Evolutionary conservation across 2,329 filamentous ascomycete species (phyloP).

Genomic region (Rhinocladiella mackenziei): DNA sequence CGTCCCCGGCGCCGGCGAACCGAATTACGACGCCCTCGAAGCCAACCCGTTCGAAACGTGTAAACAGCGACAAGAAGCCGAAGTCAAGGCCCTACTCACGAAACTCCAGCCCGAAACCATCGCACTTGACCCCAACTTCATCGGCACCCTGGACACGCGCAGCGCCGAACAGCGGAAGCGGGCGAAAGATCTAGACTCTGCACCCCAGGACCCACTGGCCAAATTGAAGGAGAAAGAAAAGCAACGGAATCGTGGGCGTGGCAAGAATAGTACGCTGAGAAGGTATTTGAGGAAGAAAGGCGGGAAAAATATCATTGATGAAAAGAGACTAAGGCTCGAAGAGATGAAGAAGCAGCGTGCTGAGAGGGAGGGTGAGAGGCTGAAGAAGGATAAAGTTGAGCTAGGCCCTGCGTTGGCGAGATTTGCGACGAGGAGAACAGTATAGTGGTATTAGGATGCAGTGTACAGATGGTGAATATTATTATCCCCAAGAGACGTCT

Average conservation of each 20-base stretch:
- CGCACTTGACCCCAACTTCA: constrained; percentile 82
- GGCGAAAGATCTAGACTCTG: constrained; percentile 75
- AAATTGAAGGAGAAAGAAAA: constrained; percentile 46
- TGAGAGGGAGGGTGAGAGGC: constrained; percentile 63
- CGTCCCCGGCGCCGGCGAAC: constrained; percentile 89
- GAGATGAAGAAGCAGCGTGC: constrained; percentile 69
- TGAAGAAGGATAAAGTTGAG: constrained; percentile 65
- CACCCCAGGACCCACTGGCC: constrained; percentile 56
- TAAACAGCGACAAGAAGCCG: constrained; percentile 87
- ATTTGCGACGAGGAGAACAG: constrained; percentile 56
- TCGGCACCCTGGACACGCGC: constrained; percentile 80
- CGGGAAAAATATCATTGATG: constrained; percentile 90
- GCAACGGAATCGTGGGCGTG: constrained; percentile 65
- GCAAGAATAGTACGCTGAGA: constrained; percentile 82
- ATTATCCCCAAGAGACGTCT: no score
- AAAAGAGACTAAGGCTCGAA: constrained; percentile 82
- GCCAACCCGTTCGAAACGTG: constrained; percentile 90
- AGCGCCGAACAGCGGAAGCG: constrained; percentile 71
- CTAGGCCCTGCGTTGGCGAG: constrained; percentile 80
- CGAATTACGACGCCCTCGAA: constrained; percentile 93
- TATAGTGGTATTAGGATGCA: no score
- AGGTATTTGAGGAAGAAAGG: constrained; percentile 90
- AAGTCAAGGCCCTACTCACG: constrained; percentile 85
- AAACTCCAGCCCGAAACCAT: constrained; percentile 98
- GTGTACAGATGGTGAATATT: no score